Conservation (phyloP, 805 yeast genomes). For the Lipomyces mesembrius region DNA sequence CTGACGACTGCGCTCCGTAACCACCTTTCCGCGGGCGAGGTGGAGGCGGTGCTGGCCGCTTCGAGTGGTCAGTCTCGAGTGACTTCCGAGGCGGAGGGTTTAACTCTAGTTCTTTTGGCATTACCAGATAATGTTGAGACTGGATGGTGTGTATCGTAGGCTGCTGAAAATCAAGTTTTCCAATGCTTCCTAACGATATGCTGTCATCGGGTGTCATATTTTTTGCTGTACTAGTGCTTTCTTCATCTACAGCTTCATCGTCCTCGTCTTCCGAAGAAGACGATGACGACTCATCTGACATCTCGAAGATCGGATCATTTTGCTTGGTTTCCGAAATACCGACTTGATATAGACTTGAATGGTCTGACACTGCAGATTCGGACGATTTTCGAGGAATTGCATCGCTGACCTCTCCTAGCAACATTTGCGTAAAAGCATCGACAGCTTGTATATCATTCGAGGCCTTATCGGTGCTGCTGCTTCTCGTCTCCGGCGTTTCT, state of each 20-base stretch:
- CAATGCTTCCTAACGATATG: background rate
- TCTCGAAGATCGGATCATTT: background rate
- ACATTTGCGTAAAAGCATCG: conserved; percentile 35
- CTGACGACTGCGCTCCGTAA: conserved; percentile 3
- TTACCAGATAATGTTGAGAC: conserved; percentile 26
- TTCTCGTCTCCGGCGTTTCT: too few species aligned
- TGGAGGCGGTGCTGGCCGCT: conserved; percentile 35
- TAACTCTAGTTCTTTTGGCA: conserved; percentile 14
- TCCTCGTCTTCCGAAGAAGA: conserved; percentile 7
- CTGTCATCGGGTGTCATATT: background rate
- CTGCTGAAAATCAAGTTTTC: background rate
- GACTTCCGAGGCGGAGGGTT: conserved; percentile 11
- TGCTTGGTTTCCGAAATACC: background rate
- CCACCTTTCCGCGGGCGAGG: conserved; percentile 27
- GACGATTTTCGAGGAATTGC: conserved; percentile 1
- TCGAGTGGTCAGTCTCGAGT: conserved; percentile 8
- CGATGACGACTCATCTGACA: background rate
- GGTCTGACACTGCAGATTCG: background rate
- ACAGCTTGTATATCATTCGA: conserved; percentile 24
- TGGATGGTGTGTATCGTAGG: conserved; percentile 21
- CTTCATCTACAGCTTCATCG: conserved; percentile 16
- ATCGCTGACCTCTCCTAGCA: conserved; percentile 18
- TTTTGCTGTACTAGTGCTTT: background rate
- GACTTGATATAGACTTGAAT: background rate
- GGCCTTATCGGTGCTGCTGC: background rate